Conservation (phyloP, 768 basidiomycete species). For the Cytidiella melzeri region DNA sequence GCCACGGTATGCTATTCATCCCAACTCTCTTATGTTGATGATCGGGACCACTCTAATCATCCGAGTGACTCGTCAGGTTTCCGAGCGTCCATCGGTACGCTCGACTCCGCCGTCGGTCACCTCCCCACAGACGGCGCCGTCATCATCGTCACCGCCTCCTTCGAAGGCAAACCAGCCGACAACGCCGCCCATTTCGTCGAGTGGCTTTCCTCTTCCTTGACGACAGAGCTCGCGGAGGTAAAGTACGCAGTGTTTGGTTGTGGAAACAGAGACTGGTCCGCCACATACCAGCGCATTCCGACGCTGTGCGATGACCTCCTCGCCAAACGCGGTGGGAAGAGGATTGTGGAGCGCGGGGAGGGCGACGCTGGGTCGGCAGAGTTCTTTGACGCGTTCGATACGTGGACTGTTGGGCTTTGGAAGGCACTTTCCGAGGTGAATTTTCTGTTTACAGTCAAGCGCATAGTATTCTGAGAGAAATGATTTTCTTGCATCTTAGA, state of each 20-base stretch:
- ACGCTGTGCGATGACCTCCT: constrained; percentile 32
- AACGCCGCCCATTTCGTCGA: constrained; percentile 42
- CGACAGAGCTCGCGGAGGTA: constrained; percentile 25
- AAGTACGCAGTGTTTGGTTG: constrained; percentile 42
- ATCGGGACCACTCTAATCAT: background rate
- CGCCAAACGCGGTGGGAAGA: constrained; percentile 28
- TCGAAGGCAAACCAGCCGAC: constrained; percentile 45
- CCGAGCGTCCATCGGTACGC: constrained; percentile 30
- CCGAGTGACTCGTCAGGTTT: constrained; percentile 29
- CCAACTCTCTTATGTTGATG: too few relatives aligned
- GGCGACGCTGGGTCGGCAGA: constrained; percentile 37
- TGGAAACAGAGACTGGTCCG: constrained; percentile 44
- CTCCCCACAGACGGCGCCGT: constrained; percentile 40
- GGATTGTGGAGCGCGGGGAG: constrained; percentile 32
- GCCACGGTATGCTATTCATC: constrained; percentile 34
- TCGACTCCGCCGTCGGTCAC: constrained; percentile 34
- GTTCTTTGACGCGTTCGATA: constrained; percentile 42
- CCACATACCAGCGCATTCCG: constrained; percentile 42
- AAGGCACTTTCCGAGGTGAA: constrained; percentile 28
- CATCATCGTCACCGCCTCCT: constrained; percentile 41
- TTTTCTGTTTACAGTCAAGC: too few relatives aligned
- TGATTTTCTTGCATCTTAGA: constrained; percentile 17
- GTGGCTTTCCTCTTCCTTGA: constrained; percentile 29
- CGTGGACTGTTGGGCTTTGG: constrained; percentile 37
- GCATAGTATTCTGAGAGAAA: too few relatives aligned